Evolutionary conservation across 495 filamentous ascomycete genomes (phyloP).

Genomic region (Neurospora pannonica): DNA sequence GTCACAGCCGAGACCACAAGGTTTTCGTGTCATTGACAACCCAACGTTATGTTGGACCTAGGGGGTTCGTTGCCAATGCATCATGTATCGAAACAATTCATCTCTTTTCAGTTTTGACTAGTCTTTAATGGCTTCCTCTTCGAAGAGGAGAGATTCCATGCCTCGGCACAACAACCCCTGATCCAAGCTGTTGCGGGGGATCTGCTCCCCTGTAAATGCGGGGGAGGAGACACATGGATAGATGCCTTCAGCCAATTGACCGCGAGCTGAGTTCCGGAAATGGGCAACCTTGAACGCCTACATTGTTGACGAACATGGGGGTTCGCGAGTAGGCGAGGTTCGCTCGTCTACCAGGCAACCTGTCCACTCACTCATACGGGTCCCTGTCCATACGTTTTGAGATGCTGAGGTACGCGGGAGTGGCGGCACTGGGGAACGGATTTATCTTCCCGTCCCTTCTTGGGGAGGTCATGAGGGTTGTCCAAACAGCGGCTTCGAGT

Average conservation of each 20-base stretch:
- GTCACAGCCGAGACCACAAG: background rate
- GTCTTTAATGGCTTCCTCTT: background rate
- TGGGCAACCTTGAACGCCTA: background rate
- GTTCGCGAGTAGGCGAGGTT: background rate
- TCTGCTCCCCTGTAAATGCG: constrained; percentile 10
- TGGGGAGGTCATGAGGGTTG: background rate
- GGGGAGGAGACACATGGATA: constrained; percentile 3
- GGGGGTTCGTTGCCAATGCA: background rate
- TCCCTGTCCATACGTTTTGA: background rate
- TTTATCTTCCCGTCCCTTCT: background rate
- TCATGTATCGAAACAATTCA: background rate
- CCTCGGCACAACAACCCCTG: constrained; percentile 6
- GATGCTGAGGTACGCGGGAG: background rate
- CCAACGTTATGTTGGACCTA: background rate
- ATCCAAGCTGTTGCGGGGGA: constrained; percentile 7
- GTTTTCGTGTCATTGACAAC: background rate
- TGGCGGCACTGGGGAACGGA: background rate
- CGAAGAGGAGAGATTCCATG: background rate
- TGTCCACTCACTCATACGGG: background rate
- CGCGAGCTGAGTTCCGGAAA: background rate
- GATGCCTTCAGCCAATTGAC: constrained; percentile 3
- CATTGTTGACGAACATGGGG: background rate
- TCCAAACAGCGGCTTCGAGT: background rate
- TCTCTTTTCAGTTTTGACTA: background rate
- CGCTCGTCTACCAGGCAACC: background rate